phyloP scores from a whole-genome alignment of 225 moss, liverwort and hornwort genomes.

The Climacium dendroides region DNA sequence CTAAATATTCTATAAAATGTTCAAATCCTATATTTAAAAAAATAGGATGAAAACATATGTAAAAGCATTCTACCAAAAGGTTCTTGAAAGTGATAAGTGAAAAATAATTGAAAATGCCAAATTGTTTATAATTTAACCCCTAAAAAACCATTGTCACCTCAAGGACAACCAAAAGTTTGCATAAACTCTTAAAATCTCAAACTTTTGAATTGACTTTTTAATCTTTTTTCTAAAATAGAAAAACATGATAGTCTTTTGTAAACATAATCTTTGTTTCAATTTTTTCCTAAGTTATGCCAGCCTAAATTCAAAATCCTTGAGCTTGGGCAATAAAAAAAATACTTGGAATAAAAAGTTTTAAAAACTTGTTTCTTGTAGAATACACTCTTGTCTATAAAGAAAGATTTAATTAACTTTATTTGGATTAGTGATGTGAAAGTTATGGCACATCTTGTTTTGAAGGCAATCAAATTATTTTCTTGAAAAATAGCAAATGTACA shows the following conservation, averaged over 20 bases:
- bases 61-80: background rate
- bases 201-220: too few relatives aligned
- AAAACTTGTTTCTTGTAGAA: background rate
- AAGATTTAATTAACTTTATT: background rate
- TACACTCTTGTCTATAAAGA: background rate
- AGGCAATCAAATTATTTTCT: background rate
- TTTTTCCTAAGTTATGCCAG: rapidly evolving
- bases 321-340: background rate
- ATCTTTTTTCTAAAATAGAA: background rate
- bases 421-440: background rate
- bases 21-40: background rate
- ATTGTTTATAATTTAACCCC: background rate
- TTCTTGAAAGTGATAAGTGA: too few relatives aligned
- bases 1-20: background rate
- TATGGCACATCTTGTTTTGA: background rate
- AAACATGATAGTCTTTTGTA: background rate
- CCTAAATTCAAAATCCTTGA: background rate
- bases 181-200: too few relatives aligned
- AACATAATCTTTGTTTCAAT: background rate
- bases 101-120: background rate
- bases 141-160: background rate
- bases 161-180: background rate
- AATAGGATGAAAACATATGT: background rate
- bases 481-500: background rate
- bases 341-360: background rate